Percentiles rank a stretch among this genome's conserved stretches.
phyloP scores from a whole-genome alignment of 176 grass and related monocot genomes.

The Oryza longistaminata region DNA sequence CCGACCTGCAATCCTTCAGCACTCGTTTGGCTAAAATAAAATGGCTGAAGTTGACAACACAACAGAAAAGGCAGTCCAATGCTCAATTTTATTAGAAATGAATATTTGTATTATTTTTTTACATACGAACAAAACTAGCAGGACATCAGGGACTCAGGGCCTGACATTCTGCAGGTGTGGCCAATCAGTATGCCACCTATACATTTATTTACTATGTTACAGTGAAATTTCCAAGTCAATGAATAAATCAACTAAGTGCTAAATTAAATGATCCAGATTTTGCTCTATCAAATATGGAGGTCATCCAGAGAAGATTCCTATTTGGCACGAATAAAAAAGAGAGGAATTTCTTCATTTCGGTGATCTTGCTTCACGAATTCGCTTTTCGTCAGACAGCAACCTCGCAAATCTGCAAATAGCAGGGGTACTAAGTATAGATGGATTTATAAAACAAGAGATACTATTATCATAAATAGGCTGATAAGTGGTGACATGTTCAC shows the following conservation, averaged over 20 bases:
- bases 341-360: constrained; percentile 48
- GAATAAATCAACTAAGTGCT: constrained; percentile 24
- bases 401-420: constrained; percentile 57
- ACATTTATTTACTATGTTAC: constrained; percentile 31
- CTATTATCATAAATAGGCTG: background rate
- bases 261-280: constrained; percentile 1
- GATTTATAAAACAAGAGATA: background rate
- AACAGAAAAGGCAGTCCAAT: background rate
- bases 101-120: background rate
- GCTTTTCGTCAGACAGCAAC: constrained; percentile 64
- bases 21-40: constrained; percentile 2
- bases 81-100: constrained; percentile 15
- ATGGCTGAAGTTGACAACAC: background rate
- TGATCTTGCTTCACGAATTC: constrained; percentile 46
- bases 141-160: background rate
- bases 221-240: constrained; percentile 3
- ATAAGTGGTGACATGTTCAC: constrained; percentile 42
- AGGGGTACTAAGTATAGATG: constrained; percentile 33
- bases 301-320: constrained; percentile 10
- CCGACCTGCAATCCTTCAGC: too few species aligned
- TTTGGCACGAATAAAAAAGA: background rate
- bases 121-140: constrained; percentile 19
- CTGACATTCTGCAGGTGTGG: background rate
- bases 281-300: background rate
- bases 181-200: constrained; percentile 5